These are phyloP conservation scores for Ajuga chamaepitys DNA, from an alignment of 257 asterid species.

Conservation along the genomic window DNA sequence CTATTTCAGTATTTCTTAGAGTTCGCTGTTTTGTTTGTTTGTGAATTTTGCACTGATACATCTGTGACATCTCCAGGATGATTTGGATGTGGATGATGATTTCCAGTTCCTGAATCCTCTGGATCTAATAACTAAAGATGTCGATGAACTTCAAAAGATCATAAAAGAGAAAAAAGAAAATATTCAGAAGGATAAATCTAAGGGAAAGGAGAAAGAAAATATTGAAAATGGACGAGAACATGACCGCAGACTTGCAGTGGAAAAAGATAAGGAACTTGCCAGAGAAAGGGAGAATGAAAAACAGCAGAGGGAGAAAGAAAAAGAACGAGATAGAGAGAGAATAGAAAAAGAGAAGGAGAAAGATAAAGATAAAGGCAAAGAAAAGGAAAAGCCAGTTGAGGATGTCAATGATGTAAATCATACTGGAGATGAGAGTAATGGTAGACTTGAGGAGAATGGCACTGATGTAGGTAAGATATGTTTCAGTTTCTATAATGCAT, in stretches of 20 bases:
- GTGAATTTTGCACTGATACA: slow-evolving; percentile 22
- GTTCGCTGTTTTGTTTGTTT: slow-evolving; percentile 12
- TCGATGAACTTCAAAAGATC: slow-evolving; percentile 63
- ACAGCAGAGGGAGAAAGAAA: slow-evolving; percentile 59
- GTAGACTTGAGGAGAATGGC: slow-evolving; percentile 54
- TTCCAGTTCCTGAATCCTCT: slow-evolving; percentile 80
- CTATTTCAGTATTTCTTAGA: neutral
- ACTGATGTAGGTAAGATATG: slow-evolving; percentile 50
- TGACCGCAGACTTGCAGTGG: slow-evolving; percentile 41
- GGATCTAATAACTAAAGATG: slow-evolving; percentile 88
- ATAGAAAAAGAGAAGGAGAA: slow-evolving; percentile 44
- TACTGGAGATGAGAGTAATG: slow-evolving; percentile 35
- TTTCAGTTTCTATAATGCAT: slow-evolving; percentile 4
- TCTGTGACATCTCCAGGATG: slow-evolving; percentile 54
- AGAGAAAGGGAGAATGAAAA: slow-evolving; percentile 47
- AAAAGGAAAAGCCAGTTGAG: slow-evolving; percentile 64
- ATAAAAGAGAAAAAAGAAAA: slow-evolving; percentile 73
- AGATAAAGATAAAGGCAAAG: slow-evolving; percentile 50
- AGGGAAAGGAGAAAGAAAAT: slow-evolving; percentile 61
- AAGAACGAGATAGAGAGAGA: slow-evolving; percentile 43
- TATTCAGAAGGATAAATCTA: slow-evolving; percentile 44
- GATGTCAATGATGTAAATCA: slow-evolving; percentile 38
- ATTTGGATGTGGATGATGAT: slow-evolving; percentile 70
- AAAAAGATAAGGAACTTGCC: slow-evolving; percentile 34
- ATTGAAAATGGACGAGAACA: slow-evolving; percentile 49